These are phyloP conservation scores for Fraxinus baroniana DNA, from an alignment of 305 asterid species.

Conservation along the genomic window DNA sequence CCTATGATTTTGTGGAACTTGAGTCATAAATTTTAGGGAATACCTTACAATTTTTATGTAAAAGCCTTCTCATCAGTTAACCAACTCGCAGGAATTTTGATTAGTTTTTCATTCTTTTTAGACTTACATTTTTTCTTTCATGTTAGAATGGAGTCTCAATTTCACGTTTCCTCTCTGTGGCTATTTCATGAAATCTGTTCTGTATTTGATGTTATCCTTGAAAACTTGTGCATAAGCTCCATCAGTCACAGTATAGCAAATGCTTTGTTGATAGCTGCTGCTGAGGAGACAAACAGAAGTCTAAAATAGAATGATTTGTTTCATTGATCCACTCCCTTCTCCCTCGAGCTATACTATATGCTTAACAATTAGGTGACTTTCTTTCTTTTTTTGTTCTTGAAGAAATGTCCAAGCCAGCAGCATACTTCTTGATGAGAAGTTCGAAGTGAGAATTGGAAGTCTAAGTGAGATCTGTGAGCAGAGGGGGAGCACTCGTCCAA, in stretches of 20 bases:
- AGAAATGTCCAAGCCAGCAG: constrained; percentile 97
- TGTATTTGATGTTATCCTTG: neutral
- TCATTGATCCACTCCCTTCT: neutral
- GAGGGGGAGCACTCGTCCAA: constrained; percentile 70
- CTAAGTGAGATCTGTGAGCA: constrained; percentile 76
- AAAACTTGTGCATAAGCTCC: neutral
- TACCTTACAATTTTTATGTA: neutral
- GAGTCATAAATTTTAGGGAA: neutral
- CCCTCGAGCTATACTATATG: neutral
- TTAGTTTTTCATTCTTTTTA: neutral
- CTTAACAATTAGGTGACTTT: neutral
- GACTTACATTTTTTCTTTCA: neutral
- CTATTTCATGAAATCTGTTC: neutral
- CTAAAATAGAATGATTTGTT: neutral
- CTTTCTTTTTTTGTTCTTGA: constrained; percentile 16
- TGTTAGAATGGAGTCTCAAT: neutral
- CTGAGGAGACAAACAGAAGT: neutral
- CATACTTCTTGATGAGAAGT: constrained; percentile 89
- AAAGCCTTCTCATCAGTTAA: neutral
- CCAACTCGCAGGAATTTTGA: neutral
- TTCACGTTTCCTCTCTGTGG: neutral
- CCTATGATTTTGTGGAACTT: neutral
- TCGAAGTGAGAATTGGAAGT: constrained; percentile 85
- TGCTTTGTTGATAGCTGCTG: neutral
- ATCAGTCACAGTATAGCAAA: neutral